These are phyloP conservation scores for Austroboletus festivus DNA, from an alignment of 768 basidiomycete genomes.

Conservation along the genomic window DNA sequence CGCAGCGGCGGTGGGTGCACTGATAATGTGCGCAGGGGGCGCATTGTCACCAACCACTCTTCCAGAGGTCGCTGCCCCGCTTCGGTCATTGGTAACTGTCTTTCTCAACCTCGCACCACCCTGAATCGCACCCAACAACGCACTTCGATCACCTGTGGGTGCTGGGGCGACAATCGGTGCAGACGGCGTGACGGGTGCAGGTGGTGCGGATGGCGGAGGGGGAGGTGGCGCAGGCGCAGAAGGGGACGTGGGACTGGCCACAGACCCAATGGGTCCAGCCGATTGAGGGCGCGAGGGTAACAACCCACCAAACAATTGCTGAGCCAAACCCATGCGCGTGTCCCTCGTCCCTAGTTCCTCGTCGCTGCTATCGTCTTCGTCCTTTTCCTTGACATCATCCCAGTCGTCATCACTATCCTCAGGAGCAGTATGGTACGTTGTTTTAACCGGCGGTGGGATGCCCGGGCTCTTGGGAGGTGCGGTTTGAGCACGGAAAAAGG, in stretches of 20 bases:
- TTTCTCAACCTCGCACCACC: conserved; percentile 68
- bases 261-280: conserved; percentile 37
- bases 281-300: conserved; percentile 58
- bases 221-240: conserved; percentile 38
- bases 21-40: conserved; percentile 72
- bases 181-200: conserved; percentile 14
- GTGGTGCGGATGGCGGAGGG: conserved; percentile 36
- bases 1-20: conserved; percentile 36
- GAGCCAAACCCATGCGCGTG: conserved; percentile 69
- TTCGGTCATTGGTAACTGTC: conserved; percentile 81
- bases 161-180: conserved; percentile 36
- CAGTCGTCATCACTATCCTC: conserved; percentile 70
- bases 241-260: conserved; percentile 26
- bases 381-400: conserved; percentile 78
- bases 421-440: conserved; percentile 62
- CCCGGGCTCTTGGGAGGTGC: conserved; percentile 36
- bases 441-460: conserved; percentile 48
- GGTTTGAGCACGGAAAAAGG: conserved; percentile 62
- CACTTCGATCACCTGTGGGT: conserved; percentile 52
- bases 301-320: conserved; percentile 72
- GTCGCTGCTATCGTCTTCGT: conserved; percentile 69
- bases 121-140: conserved; percentile 78
- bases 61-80: conserved; percentile 65
- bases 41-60: conserved; percentile 72
- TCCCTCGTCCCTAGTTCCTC: conserved; percentile 72